phyloP scores from a whole-genome alignment of 73 alveolate species.

The Tetrahymena elliotti region DNA sequence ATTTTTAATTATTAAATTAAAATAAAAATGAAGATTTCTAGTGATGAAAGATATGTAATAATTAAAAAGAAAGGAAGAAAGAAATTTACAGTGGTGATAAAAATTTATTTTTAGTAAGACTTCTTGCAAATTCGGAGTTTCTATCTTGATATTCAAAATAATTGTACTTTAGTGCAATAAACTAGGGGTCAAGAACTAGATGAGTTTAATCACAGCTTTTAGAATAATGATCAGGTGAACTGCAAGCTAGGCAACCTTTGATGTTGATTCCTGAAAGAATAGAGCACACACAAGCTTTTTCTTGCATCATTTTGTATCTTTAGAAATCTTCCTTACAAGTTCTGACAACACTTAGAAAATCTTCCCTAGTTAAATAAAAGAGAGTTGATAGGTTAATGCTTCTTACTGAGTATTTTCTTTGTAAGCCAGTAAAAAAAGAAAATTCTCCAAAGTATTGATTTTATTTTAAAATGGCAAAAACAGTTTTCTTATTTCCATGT shows the following conservation, averaged over 20 bases:
- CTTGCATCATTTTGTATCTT: neutral
- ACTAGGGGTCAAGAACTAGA: neutral
- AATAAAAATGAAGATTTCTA: too few relatives aligned
- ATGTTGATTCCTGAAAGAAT: neutral
- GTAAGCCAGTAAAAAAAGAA: conserved; percentile 22
- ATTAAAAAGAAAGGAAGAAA: neutral
- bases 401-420: neutral
- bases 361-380: conserved; percentile 9
- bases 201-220: neutral
- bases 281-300: neutral
- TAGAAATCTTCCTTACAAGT: conserved; percentile 8
- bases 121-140: neutral
- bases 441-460: conserved; percentile 17
- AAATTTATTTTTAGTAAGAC: neutral
- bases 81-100: neutral
- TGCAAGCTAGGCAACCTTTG: neutral
- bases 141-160: neutral
- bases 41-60: too few relatives aligned
- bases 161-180: neutral
- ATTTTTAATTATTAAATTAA: too few relatives aligned
- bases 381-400: conserved; percentile 11
- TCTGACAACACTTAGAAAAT: neutral
- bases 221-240: neutral
- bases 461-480: neutral
- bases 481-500: neutral